Base-by-base conservation (phyloP, 73 alveolate species). In the Paramecium primaurelia region DNA sequence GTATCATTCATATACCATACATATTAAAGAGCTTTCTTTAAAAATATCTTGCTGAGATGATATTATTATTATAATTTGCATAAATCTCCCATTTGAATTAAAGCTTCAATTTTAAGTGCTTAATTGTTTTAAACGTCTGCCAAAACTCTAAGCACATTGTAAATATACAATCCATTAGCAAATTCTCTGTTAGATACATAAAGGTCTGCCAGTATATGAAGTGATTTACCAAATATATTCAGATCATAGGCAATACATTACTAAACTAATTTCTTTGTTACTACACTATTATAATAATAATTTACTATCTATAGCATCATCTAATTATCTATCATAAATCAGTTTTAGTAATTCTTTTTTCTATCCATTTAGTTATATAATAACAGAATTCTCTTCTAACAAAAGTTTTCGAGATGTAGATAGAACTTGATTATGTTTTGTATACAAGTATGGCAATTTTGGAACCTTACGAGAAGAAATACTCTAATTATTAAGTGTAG, bases 1-100 rank as follows among this genome's bases (percentile, higher is more conserved):
- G 49, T 44, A 47, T 80, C 91, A 26, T 36, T 36, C n/a, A 80
- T 2, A 25, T 44, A 80, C 91, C 91, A 80, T 20, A 80, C 73
- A 80, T 80, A 80, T 47, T 80, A 26, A 26, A 80, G 75, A 7
- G 91, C 91, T 80, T 80, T 80, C 51, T 80, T 80, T 6, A 80
- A 18, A 64, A 80, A 80, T 22, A 80, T 10, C n/a, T 80, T 80
- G 77, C 91, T 45, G 20, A 32, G 77, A 8, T 45, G 49, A 47
- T 80, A 80, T 36, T 8, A 20, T 26, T 80, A 25, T 30, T 45
- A 64, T 40, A 80, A 18, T 36, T 80, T 80, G 30, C 91, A 80
- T 44, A 80, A n/a, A 80, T 80, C 91, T 40, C 64, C 91, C 71
- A 80, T 44, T 20, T 80, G 30, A 9, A 80, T 28, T 8, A 80